Conservation (phyloP, 2,329 filamentous ascomycete genomes). For the Setomelanomma holmii region DNA sequence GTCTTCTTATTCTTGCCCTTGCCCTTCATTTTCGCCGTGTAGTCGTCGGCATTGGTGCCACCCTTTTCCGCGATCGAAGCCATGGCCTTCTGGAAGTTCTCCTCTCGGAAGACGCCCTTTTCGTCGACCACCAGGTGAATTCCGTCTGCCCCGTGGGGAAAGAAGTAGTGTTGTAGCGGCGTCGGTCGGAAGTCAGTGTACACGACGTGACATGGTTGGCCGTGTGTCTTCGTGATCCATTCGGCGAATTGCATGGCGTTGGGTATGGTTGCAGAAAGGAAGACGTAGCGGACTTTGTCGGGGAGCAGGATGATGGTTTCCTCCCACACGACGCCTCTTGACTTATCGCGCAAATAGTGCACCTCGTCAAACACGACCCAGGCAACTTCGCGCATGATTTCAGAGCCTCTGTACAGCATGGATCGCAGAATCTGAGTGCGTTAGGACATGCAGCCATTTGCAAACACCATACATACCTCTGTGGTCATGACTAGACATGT, state of each 20-base stretch:
- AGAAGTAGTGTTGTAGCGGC: slow-evolving; percentile 96
- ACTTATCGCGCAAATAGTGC: slow-evolving; percentile 95
- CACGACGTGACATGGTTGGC: slow-evolving; percentile 97
- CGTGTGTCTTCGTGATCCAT: slow-evolving; percentile 98
- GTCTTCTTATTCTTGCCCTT: slow-evolving; percentile 91
- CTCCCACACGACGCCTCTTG: slow-evolving; percentile 96
- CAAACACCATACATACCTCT: no score
- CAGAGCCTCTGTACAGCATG: slow-evolving; percentile 96
- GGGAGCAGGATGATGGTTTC: slow-evolving; percentile 98
- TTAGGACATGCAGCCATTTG: no score
- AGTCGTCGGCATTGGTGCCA: slow-evolving; percentile 81
- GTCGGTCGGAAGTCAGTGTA: slow-evolving; percentile 99
- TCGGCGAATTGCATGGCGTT: slow-evolving; percentile 99
- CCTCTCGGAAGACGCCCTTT: slow-evolving; percentile 93
- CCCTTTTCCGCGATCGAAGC: slow-evolving; percentile 85
- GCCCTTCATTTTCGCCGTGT: slow-evolving; percentile 80
- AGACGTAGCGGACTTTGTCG: slow-evolving; percentile 98
- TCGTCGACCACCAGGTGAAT: slow-evolving; percentile 96
- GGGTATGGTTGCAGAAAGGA: slow-evolving; percentile 95
- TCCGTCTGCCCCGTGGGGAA: slow-evolving; percentile 88
- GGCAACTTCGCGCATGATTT: slow-evolving; percentile 98
- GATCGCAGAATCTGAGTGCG: slow-evolving; percentile 97
- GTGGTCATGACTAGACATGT: slow-evolving; percentile 99
- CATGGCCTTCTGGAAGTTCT: slow-evolving; percentile 98
- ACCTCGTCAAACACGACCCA: slow-evolving; percentile 99